A percentile compares a stretch with the other conserved stretches of the same genome.
Conservation (phyloP, 257 asterid species). For the Solanum etuberosum region DNA sequence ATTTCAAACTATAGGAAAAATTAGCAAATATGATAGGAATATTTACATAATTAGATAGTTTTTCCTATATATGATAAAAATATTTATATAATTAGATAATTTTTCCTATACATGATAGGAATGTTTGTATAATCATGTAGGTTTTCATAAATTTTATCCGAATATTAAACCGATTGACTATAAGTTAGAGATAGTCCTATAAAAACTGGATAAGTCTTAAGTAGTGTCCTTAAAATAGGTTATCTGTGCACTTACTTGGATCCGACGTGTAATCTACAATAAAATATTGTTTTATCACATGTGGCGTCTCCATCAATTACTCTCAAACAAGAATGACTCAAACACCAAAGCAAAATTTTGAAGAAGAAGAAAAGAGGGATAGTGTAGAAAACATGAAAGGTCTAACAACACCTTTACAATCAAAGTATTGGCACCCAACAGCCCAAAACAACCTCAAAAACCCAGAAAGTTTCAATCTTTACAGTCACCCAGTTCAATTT, state of each 20-base stretch:
- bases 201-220: not conserved
- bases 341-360: not conserved
- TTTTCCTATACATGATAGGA: too few relatives aligned
- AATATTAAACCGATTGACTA: not conserved
- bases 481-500: conserved; percentile 12
- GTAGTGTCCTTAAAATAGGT: not conserved
- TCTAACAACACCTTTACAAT: conserved; percentile 29
- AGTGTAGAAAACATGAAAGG: conserved; percentile 19
- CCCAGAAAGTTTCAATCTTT: conserved; percentile 5
- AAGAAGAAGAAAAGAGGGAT: not conserved
- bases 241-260: not conserved
- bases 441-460: conserved; percentile 5
- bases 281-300: not conserved
- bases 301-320: not conserved
- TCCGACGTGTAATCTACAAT: not conserved
- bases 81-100: too few relatives aligned
- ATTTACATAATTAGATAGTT: too few relatives aligned
- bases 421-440: conserved; percentile 26
- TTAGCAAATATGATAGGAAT: too few relatives aligned
- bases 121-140: too few relatives aligned
- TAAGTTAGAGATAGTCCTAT: too few relatives aligned
- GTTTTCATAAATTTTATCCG: not conserved
- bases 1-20: too few relatives aligned
- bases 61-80: too few relatives aligned
- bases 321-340: not conserved